Conservation (phyloP, 1,284 basidiomycete species). For the Trichosporon asahii region DNA sequence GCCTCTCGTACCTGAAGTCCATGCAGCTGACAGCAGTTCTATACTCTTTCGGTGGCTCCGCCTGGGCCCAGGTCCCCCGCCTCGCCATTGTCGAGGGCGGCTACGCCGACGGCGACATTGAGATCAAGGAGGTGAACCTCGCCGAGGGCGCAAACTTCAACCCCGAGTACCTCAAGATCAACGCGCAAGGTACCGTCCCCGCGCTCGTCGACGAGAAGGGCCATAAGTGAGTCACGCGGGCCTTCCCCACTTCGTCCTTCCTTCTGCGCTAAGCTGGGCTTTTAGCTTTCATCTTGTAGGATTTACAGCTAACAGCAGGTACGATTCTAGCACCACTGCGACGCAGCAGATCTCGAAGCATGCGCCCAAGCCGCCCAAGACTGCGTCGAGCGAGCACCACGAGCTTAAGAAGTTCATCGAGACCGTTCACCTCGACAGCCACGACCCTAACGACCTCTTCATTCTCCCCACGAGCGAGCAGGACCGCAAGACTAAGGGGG, state of each 20-base stretch:
- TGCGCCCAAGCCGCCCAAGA: conserved; percentile 51
- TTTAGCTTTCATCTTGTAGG: background rate
- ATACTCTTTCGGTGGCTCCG: conserved; percentile 44
- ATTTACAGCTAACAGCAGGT: background rate
- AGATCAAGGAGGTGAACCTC: conserved; percentile 37
- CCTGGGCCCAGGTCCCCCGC: conserved; percentile 46
- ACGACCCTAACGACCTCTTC: conserved; percentile 60
- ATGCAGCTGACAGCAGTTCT: conserved; percentile 21
- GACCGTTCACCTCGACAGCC: conserved; percentile 57
- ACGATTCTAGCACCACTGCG: conserved; percentile 48
- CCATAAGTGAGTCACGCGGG: conserved; percentile 5
- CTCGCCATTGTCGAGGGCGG: conserved; percentile 44
- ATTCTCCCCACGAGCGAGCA: conserved; percentile 57
- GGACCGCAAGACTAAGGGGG: conserved; percentile 56
- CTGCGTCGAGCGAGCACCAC: conserved; percentile 35
- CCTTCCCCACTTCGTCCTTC: no score
- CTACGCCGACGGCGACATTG: conserved; percentile 34
- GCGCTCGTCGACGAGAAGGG: conserved; percentile 55
- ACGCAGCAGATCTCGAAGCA: conserved; percentile 56
- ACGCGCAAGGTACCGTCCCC: conserved; percentile 60
- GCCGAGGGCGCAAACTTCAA: conserved; percentile 61
- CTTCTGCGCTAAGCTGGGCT: background rate
- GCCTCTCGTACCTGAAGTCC: no score
- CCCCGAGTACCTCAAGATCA: conserved; percentile 60
- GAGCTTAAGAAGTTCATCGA: conserved; percentile 38